A percentile compares a stretch with the other conserved stretches of the same genome.
Evolutionary conservation across 805 yeast species (phyloP).

Genomic region (Zygosaccharomyces rouxii): DNA sequence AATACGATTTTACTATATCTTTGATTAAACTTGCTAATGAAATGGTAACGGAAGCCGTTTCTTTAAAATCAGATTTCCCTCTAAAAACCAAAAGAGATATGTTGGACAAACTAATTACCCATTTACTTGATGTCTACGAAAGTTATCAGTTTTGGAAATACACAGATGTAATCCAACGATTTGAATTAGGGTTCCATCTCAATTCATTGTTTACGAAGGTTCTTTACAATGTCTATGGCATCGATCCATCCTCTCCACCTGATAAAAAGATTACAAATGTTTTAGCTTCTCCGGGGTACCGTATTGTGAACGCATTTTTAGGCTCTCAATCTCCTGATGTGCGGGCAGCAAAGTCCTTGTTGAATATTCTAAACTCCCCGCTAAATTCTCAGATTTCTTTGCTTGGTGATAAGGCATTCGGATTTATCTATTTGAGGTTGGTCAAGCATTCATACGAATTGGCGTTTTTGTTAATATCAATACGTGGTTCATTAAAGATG

Average conservation of each 20-base stretch:
- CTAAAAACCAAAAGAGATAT: conserved; percentile 48
- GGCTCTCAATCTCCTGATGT: conserved; percentile 45
- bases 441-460: conserved; percentile 50
- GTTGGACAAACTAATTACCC: conserved; percentile 49
- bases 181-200: conserved; percentile 54
- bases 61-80: conserved; percentile 37
- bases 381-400: conserved; percentile 14
- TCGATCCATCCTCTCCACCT: conserved; percentile 40
- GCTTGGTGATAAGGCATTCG: conserved; percentile 36
- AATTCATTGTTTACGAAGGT: conserved; percentile 53
- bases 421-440: conserved; percentile 35
- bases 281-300: conserved; percentile 47
- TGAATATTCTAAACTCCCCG: conserved; percentile 18
- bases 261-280: conserved; percentile 44
- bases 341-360: conserved; percentile 35
- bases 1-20: conserved; percentile 58
- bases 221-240: conserved; percentile 50
- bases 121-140: conserved; percentile 67
- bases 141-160: conserved; percentile 70
- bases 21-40: conserved; percentile 52
- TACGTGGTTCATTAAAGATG: conserved; percentile 47
- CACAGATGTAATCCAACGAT: conserved; percentile 49
- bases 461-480: conserved; percentile 50
- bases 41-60: conserved; percentile 49
- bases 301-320: conserved; percentile 54